Evolutionary conservation across 2,329 filamentous ascomycete genomes (phyloP).

Genomic region (Scorias spongiosa): DNA sequence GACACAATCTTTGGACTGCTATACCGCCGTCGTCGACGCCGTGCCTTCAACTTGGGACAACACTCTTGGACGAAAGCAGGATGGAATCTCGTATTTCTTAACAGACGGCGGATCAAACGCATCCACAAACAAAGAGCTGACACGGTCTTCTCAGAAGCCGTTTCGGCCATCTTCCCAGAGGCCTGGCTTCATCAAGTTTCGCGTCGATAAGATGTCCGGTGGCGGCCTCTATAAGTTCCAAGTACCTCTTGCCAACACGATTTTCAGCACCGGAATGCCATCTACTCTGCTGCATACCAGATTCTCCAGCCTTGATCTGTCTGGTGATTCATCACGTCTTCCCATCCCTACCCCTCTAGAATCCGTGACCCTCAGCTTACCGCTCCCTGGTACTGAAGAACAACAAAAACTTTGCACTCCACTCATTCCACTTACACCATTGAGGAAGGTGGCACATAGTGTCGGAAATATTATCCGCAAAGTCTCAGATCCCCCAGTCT

Average conservation of each 20-base stretch:
- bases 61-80: conserved; percentile 5
- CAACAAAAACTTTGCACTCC: conserved; percentile 6
- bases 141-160: conserved; percentile 1
- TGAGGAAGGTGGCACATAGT: conserved; percentile 48
- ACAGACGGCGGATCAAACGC: background rate
- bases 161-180: conserved; percentile 11
- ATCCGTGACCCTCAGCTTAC: background rate
- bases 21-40: conserved; percentile 18
- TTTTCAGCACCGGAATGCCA: conserved; percentile 54
- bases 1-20: conserved; percentile 8
- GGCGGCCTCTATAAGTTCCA: conserved; percentile 9
- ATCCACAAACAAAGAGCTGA: background rate
- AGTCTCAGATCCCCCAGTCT: conserved; percentile 26
- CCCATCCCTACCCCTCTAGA: background rate
- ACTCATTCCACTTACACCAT: conserved; percentile 41
- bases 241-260: conserved; percentile 59
- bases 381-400: background rate
- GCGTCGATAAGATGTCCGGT: conserved; percentile 1
- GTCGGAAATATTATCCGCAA: conserved; percentile 68
- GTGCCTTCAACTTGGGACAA: conserved; percentile 7
- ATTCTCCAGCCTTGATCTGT: conserved; percentile 2
- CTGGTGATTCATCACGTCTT: background rate
- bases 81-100: conserved; percentile 16
- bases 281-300: conserved; percentile 36
- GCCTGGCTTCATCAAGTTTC: conserved; percentile 15